phyloP scores from a whole-genome alignment of 331 rosid species.

The Rosa hybrid region DNA sequence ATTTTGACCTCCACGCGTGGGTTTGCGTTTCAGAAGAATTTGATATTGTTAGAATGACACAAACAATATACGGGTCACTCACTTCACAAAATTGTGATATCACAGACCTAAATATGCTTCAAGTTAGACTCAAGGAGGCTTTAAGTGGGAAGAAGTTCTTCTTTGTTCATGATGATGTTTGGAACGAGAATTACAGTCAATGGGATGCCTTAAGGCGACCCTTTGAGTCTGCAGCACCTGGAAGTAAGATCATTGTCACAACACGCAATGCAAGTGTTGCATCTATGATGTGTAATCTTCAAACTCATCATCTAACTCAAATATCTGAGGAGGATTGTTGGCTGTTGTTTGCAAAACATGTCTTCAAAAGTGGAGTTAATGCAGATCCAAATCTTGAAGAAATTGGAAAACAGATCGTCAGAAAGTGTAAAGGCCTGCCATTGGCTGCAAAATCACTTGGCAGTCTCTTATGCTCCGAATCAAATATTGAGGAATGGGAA shows the following conservation, averaged over 20 bases:
- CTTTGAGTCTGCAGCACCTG: conserved; percentile 3
- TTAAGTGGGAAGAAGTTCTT: conserved; percentile 1
- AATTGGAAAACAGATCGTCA: conserved; percentile 11
- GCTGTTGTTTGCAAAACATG: conserved; percentile 16
- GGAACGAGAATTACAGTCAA: neutral
- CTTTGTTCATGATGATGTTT: conserved; percentile 12
- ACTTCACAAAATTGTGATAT: neutral
- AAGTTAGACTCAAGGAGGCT: neutral
- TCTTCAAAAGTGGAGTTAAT: neutral
- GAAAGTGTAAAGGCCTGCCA: conserved; percentile 24
- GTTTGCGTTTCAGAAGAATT: conserved; percentile 5
- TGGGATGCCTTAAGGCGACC: neutral
- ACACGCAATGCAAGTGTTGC: conserved; percentile 20
- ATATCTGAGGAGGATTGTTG: conserved; percentile 13
- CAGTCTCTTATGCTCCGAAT: conserved; percentile 3
- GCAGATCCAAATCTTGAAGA: neutral
- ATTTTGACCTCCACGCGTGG: neutral
- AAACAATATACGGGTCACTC: neutral
- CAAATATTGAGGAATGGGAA: neutral
- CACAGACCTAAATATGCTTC: neutral
- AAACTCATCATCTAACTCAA: neutral
- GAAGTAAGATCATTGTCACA: conserved; percentile 30
- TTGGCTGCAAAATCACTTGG: conserved; percentile 29
- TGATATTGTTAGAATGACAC: conserved; percentile 3
- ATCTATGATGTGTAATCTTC: neutral